Percentiles rank a stretch among this genome's conserved stretches.
Evolutionary conservation across 2,329 filamentous ascomycete genomes (phyloP).

Genomic region (Neopestalotiopsis rosae): DNA sequence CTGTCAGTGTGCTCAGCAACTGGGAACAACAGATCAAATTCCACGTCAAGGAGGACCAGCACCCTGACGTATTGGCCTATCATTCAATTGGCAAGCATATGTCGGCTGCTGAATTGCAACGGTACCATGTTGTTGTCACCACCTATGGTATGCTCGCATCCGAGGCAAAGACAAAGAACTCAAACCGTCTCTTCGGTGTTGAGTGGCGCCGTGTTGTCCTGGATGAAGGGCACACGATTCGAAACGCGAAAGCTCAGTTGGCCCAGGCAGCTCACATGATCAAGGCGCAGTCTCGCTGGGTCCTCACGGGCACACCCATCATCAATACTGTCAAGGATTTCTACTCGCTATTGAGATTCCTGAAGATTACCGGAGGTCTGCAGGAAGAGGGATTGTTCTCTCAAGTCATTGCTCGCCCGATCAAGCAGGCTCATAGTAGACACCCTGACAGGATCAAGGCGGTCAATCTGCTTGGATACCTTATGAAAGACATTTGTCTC

Average conservation of each 20-base stretch:
- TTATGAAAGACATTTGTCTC: conserved; percentile 83
- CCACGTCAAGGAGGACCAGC: conserved; percentile 70
- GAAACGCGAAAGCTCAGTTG: conserved; percentile 76
- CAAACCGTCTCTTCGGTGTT: conserved; percentile 50
- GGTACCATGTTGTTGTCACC: conserved; percentile 80
- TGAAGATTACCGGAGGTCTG: conserved; percentile 77
- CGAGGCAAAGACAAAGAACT: conserved; percentile 62
- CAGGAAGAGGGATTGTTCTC: conserved; percentile 78
- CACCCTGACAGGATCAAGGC: conserved; percentile 35
- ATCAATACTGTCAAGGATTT: conserved; percentile 84
- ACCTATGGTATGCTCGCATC: conserved; percentile 79
- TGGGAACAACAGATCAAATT: conserved; percentile 81
- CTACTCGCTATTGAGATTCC: conserved; percentile 79
- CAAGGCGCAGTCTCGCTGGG: conserved; percentile 76
- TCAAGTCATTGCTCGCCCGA: conserved; percentile 69
- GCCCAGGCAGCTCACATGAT: conserved; percentile 72
- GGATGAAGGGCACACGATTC: conserved; percentile 83
- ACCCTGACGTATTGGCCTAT: conserved; percentile 73
- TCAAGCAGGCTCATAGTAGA: conserved; percentile 15
- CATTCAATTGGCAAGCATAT: conserved; percentile 65
- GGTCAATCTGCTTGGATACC: conserved; percentile 71
- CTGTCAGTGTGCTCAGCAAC: conserved; percentile 87
- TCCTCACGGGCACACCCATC: conserved; percentile 81
- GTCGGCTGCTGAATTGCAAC: conserved; percentile 57
- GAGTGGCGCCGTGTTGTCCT: conserved; percentile 81